Percentiles rank a stretch among this genome's conserved stretches.
Evolutionary conservation across 805 yeast species (phyloP).

Genomic region (Candida sithepensis): DNA sequence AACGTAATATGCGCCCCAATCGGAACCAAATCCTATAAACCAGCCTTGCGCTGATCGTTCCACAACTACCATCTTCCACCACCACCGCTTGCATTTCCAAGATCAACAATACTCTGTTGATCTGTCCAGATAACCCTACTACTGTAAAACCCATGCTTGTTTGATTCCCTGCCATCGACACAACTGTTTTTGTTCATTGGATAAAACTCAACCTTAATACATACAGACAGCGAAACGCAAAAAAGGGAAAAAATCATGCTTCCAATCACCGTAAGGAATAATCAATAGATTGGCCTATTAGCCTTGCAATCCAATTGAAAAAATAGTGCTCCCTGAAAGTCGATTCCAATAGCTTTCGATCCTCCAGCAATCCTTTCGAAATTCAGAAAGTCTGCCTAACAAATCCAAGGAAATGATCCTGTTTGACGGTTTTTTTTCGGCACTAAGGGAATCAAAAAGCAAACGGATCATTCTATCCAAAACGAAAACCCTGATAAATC

Average conservation of each 20-base stretch:
- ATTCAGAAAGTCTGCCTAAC: neutral
- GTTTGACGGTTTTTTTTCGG: neutral
- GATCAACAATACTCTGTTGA: too few relatives aligned
- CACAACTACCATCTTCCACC: too few relatives aligned
- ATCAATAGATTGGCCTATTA: neutral
- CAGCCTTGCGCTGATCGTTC: too few relatives aligned
- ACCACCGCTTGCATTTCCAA: too few relatives aligned
- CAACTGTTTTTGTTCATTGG: too few relatives aligned
- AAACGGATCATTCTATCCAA: neutral
- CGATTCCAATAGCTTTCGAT: too few relatives aligned
- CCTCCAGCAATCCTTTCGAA: too few relatives aligned
- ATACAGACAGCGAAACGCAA: too few relatives aligned
- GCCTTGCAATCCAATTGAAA: neutral
- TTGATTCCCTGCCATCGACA: neutral
- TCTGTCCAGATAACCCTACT: neutral
- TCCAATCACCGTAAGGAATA: neutral
- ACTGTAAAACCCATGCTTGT: neutral
- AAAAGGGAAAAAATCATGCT: too few relatives aligned
- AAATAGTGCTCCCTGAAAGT: too few relatives aligned
- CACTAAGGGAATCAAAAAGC: conserved; percentile 1
- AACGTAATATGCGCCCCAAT: neutral
- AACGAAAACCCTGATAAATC: neutral
- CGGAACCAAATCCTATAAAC: too few relatives aligned
- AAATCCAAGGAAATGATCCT: conserved; percentile 1
- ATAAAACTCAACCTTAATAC: too few relatives aligned